phyloP scores from a whole-genome alignment of 1,284 basidiomycete genomes.

The Gastroboletus turbinatus region DNA sequence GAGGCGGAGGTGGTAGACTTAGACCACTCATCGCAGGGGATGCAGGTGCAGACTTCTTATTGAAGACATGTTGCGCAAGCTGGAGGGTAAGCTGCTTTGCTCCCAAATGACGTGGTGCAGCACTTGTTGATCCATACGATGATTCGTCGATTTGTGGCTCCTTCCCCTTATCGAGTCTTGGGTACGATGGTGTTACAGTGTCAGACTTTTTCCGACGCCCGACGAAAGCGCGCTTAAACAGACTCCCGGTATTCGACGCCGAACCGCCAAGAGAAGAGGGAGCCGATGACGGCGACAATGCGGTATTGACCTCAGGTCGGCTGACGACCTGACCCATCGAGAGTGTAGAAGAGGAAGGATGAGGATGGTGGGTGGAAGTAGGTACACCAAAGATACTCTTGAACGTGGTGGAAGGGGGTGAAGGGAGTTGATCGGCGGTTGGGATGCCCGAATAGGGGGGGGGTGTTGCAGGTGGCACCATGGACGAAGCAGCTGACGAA shows the following conservation, averaged over 20 bases:
- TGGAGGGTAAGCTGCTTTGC: constrained; percentile 38
- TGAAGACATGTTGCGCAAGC: constrained; percentile 45
- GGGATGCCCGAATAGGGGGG: constrained; percentile 42
- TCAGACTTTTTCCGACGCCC: constrained; percentile 65
- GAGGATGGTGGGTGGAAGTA: constrained; percentile 38
- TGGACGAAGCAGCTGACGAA: constrained; percentile 41
- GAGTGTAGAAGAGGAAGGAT: constrained; percentile 34
- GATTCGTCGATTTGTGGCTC: constrained; percentile 25
- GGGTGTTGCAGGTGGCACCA: constrained; percentile 39
- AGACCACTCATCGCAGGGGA: constrained; percentile 31
- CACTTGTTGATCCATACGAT: constrained; percentile 24
- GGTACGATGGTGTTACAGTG: constrained; percentile 34
- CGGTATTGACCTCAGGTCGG: constrained; percentile 30
- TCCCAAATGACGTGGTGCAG: constrained; percentile 27
- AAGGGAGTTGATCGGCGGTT: constrained; percentile 42
- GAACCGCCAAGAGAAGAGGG: constrained; percentile 26
- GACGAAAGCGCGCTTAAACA: constrained; percentile 63
- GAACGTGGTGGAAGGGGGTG: constrained; percentile 35
- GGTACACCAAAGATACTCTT: constrained; percentile 37
- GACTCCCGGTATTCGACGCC: constrained; percentile 41
- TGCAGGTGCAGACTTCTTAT: constrained; percentile 33
- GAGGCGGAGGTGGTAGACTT: constrained; percentile 33
- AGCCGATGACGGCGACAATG: constrained; percentile 31
- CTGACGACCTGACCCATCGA: constrained; percentile 44
- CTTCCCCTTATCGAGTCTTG: constrained; percentile 32